These are phyloP conservation scores for Solanum etuberosum DNA, from an alignment of 257 asterid genomes.

Conservation along the genomic window DNA sequence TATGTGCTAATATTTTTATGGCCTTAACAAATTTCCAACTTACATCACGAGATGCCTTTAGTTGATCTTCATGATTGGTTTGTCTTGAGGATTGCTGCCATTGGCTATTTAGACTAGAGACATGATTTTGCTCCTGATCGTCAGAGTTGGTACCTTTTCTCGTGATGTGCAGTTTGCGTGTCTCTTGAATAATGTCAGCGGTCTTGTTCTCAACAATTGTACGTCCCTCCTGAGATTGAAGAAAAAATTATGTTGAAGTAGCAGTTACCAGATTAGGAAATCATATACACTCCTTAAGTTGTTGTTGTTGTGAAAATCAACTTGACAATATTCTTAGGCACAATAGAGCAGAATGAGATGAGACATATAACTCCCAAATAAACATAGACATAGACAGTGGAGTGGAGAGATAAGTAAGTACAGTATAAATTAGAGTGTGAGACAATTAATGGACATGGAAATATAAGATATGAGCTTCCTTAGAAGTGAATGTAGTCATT, in stretches of 20 bases:
- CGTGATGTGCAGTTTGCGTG: conserved; percentile 46
- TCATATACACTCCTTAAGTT: background rate
- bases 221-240: conserved; percentile 54
- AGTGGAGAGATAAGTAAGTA: too few relatives aligned
- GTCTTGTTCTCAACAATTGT: conserved; percentile 49
- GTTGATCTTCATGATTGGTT: conserved; percentile 64
- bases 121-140: conserved; percentile 18
- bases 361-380: too few relatives aligned
- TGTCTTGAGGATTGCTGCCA: conserved; percentile 11
- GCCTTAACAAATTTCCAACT: conserved; percentile 40
- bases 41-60: conserved; percentile 98
- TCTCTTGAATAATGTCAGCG: conserved; percentile 49
- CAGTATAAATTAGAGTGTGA: too few relatives aligned
- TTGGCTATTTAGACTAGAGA: conserved; percentile 3
- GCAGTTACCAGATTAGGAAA: background rate
- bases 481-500: background rate
- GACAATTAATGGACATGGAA: background rate
- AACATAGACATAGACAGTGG: too few relatives aligned
- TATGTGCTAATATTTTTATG: too few relatives aligned
- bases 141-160: conserved; percentile 31
- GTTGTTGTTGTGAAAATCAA: background rate
- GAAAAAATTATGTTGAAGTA: background rate
- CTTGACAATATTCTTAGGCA: background rate
- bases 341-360: background rate
- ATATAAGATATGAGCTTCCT: background rate